Evolutionary conservation across 2,329 filamentous ascomycete genomes (phyloP).

Genomic region (Ceratocystis alfenasii): DNA sequence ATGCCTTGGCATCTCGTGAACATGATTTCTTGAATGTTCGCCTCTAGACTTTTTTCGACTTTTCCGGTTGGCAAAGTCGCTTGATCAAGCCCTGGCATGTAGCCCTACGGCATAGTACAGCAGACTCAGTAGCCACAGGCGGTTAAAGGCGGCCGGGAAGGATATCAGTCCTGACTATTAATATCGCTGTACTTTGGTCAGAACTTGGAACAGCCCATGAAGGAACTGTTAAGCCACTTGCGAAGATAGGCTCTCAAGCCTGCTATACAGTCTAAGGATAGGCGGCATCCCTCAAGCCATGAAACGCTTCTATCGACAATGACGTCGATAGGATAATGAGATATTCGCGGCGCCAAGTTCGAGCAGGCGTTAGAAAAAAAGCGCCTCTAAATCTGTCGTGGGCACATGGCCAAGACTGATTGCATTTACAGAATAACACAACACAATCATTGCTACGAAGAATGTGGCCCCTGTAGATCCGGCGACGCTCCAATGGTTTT

Average conservation of each 20-base stretch:
- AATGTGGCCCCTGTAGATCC: background rate
- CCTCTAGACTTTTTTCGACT: background rate
- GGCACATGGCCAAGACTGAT: background rate
- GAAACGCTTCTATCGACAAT: background rate
- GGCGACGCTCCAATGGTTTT: background rate
- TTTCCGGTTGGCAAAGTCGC: background rate
- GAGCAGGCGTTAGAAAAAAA: background rate
- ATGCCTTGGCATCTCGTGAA: too few species aligned
- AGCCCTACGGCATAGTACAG: background rate
- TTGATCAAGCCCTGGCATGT: background rate
- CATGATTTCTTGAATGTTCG: too few species aligned
- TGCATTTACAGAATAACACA: background rate
- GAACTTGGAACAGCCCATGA: background rate
- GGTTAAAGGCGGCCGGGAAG: too few species aligned
- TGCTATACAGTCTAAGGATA: background rate
- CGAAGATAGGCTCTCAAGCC: background rate
- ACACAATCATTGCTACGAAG: background rate
- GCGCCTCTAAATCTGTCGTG: background rate
- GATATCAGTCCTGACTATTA: background rate
- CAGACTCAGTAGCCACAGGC: background rate
- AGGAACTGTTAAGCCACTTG: background rate
- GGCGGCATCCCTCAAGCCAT: background rate
- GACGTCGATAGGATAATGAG: background rate
- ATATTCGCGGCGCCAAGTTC: background rate
- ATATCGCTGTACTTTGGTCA: background rate